Percentiles rank a stretch among this genome's conserved stretches.
phyloP scores from a whole-genome alignment of 179 eudicot species.

The Kewa caespitosa region DNA sequence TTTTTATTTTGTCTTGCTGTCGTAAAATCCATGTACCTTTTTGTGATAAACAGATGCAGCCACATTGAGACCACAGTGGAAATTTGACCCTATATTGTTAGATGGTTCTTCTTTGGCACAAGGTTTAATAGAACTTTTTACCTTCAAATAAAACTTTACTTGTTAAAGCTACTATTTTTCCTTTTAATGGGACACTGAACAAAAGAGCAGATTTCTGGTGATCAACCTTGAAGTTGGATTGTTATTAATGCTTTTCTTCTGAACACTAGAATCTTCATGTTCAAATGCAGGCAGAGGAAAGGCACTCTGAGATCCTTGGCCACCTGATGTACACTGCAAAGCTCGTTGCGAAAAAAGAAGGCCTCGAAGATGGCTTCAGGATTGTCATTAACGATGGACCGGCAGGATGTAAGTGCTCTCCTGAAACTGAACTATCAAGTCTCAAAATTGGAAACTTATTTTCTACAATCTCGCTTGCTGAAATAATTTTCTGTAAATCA shows the following conservation, averaged over 20 bases:
- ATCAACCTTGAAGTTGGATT: too few relatives aligned
- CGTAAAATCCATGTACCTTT: too few relatives aligned
- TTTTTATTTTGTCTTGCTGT: too few relatives aligned
- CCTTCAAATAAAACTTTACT: too few relatives aligned
- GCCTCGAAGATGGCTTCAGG: slow-evolving; percentile 84
- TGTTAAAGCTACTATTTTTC: too few relatives aligned
- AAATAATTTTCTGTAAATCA: slow-evolving; percentile 19
- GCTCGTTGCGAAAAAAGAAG: slow-evolving; percentile 87
- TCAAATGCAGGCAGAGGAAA: slow-evolving; percentile 73
- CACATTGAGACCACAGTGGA: too few relatives aligned
- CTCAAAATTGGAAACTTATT: not conserved
- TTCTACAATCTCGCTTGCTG: slow-evolving; percentile 5
- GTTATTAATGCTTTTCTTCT: not conserved
- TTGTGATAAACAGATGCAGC: too few relatives aligned
- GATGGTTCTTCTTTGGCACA: too few relatives aligned
- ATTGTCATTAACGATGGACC: slow-evolving; percentile 95
- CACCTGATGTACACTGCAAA: slow-evolving; percentile 79
- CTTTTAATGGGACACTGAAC: too few relatives aligned
- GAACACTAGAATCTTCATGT: not conserved
- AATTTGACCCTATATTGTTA: too few relatives aligned
- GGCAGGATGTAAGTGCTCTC: slow-evolving; percentile 64
- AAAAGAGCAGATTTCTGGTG: too few relatives aligned
- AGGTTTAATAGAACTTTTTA: too few relatives aligned
- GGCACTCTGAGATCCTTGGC: slow-evolving; percentile 84
- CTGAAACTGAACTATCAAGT: not conserved